phyloP scores from a whole-genome alignment of 2,329 filamentous ascomycete species.

The Sphaerostilbella broomeana region DNA sequence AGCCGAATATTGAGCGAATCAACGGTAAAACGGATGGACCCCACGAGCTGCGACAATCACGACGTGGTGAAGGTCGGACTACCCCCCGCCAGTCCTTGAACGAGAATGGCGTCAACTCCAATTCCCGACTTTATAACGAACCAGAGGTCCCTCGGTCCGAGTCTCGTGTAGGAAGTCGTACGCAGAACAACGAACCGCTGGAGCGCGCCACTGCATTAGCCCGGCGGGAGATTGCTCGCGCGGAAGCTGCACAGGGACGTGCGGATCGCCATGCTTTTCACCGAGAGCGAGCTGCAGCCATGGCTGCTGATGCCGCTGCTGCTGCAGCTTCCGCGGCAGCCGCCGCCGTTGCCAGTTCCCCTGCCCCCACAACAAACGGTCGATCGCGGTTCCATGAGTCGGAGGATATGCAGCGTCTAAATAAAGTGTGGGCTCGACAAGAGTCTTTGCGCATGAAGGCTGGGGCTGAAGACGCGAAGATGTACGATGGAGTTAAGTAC shows the following conservation, averaged over 20 bases:
- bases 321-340: constrained; percentile 23
- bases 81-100: constrained; percentile 23
- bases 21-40: constrained; percentile 20
- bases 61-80: constrained; percentile 32
- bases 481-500: constrained; percentile 55
- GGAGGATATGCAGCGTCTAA: constrained; percentile 44
- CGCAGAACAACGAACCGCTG: constrained; percentile 27
- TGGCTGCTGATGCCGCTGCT: constrained; percentile 26
- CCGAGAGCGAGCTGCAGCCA: constrained; percentile 33
- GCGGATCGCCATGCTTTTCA: constrained; percentile 42
- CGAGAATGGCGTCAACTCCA: constrained; percentile 16
- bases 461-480: constrained; percentile 47
- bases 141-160: constrained; percentile 16
- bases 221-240: constrained; percentile 45
- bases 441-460: constrained; percentile 40
- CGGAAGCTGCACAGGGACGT: constrained; percentile 45
- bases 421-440: constrained; percentile 50
- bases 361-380: constrained; percentile 20
- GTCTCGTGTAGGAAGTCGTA: constrained; percentile 17
- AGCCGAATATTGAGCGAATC: constrained; percentile 8
- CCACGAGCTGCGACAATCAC: constrained; percentile 38
- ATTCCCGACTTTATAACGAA: constrained; percentile 3
- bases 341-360: constrained; percentile 14
- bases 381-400: constrained; percentile 38
- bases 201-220: constrained; percentile 45